These are phyloP conservation scores for Barnettozyma vustinii DNA, from an alignment of 805 yeast species.

Conservation along the genomic window DNA sequence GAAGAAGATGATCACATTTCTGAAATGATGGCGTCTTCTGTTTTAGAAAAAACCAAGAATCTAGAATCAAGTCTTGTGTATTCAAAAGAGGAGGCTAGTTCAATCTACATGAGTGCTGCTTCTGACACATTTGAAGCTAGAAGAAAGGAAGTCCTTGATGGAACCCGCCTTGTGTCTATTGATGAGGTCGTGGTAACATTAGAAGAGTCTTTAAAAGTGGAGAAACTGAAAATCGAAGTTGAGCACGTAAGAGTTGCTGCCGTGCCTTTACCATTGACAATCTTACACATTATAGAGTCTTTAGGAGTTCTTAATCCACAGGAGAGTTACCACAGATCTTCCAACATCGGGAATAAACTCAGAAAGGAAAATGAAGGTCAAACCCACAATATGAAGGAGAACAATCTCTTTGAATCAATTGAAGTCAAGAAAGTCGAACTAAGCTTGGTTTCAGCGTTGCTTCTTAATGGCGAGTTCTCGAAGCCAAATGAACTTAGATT, in stretches of 20 bases:
- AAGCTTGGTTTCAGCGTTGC: constrained; percentile 43
- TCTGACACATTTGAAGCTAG: constrained; percentile 39
- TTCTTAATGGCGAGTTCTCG: constrained; percentile 35
- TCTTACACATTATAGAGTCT: constrained; percentile 24
- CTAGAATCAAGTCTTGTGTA: constrained; percentile 55
- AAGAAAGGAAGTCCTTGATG: constrained; percentile 9
- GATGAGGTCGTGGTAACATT: constrained; percentile 39
- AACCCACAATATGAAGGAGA: neutral
- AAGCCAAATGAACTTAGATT: constrained; percentile 29
- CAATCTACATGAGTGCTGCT: constrained; percentile 79
- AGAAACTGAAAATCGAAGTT: constrained; percentile 30
- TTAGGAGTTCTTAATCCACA: constrained; percentile 12
- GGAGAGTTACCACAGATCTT: constrained; percentile 7
- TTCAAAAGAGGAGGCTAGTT: constrained; percentile 63
- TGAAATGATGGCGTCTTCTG: constrained; percentile 29
- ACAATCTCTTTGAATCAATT: constrained; percentile 33
- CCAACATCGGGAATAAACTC: constrained; percentile 11
- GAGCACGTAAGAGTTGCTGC: constrained; percentile 36
- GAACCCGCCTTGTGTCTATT: constrained; percentile 18
- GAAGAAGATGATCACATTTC: constrained; percentile 16
- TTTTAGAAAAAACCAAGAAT: constrained; percentile 17
- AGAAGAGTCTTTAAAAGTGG: constrained; percentile 37
- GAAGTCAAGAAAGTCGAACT: constrained; percentile 33
- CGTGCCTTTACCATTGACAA: constrained; percentile 29
- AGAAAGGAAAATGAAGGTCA: neutral